Conservation (phyloP, 163 green algal species). For the Chlorella variabilis region DNA sequence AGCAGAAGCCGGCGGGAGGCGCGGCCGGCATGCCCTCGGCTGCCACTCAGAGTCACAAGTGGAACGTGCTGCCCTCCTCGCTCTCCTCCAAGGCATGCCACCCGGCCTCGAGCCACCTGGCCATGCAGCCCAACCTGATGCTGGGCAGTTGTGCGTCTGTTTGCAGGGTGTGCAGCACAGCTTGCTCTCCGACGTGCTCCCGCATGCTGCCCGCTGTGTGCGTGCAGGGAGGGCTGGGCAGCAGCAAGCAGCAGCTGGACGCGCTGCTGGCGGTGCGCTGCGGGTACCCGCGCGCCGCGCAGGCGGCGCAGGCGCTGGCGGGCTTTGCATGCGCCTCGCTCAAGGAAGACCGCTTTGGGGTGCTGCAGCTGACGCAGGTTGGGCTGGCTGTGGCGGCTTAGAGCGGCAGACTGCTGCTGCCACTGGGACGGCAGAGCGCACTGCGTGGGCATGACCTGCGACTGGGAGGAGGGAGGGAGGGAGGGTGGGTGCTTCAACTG, state of each 20-base stretch:
- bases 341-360: constrained; percentile 43
- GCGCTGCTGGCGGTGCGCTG: constrained; percentile 30
- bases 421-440: too few relatives aligned
- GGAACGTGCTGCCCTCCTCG: constrained; percentile 31
- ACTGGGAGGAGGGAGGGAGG: too few relatives aligned
- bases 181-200: neutral
- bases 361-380: constrained; percentile 49
- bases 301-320: constrained; percentile 20
- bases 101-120: neutral
- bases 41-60: constrained; percentile 14
- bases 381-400: neutral
- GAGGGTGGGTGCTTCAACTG: too few relatives aligned
- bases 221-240: constrained; percentile 15
- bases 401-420: neutral
- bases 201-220: neutral
- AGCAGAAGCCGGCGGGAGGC: neutral
- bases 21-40: neutral
- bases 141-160: too few relatives aligned
- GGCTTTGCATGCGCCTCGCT: constrained; percentile 34
- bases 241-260: constrained; percentile 17
- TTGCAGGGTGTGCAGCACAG: neutral
- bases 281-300: constrained; percentile 29
- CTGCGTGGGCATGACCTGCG: too few relatives aligned
- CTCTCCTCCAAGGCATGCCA: constrained; percentile 19
- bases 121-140: too few relatives aligned